Evolutionary conservation across 768 basidiomycete species (phyloP).

Genomic region (Boletus sp.): DNA sequence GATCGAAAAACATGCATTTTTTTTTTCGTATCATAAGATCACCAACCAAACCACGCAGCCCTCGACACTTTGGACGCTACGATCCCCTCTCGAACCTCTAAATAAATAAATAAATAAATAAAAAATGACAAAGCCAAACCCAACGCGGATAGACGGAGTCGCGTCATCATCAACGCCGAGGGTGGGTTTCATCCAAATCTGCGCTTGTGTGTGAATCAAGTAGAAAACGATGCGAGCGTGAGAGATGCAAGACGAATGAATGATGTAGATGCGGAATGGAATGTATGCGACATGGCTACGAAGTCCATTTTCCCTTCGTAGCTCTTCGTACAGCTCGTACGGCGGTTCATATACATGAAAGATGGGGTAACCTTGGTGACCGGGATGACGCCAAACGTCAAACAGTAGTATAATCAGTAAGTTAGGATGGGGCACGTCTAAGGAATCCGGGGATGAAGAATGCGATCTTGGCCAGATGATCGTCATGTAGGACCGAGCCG

Average conservation of each 20-base stretch:
- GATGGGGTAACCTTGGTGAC: background rate
- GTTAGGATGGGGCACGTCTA: background rate
- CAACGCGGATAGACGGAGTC: too few species aligned
- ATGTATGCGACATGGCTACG: background rate
- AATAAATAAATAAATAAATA: too few species aligned
- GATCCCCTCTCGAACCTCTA: too few species aligned
- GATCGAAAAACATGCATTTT: too few species aligned
- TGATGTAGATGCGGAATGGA: background rate
- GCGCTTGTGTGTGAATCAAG: too few species aligned
- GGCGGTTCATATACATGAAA: background rate
- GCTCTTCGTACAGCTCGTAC: slow-evolving; percentile 3
- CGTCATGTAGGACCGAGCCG: background rate
- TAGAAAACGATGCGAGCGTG: background rate
- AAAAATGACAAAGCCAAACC: too few species aligned
- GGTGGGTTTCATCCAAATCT: too few species aligned
- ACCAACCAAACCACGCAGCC: too few species aligned
- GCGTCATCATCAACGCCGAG: too few species aligned
- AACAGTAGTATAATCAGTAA: background rate
- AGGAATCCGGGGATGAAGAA: background rate
- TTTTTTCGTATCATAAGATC: too few species aligned
- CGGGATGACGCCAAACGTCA: background rate
- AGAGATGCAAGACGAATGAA: background rate
- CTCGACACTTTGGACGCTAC: too few species aligned
- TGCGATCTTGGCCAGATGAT: background rate
- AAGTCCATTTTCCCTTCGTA: background rate